A percentile compares a stretch with the other conserved stretches of the same genome.
phyloP scores from a whole-genome alignment of 2,329 filamentous ascomycete species.

The Neonectria neomacrospora region DNA sequence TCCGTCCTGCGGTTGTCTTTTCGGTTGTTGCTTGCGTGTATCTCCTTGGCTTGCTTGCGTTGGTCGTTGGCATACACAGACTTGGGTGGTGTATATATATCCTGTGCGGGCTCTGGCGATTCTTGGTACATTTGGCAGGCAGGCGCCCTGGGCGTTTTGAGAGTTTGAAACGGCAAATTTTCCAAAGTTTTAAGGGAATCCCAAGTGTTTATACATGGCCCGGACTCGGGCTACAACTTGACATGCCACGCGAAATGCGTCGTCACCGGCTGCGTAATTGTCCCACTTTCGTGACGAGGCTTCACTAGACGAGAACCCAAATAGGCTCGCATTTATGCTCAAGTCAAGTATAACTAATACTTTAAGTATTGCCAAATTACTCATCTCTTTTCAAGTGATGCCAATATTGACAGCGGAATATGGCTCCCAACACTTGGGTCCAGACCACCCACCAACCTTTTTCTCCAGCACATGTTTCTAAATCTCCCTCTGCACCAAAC shows the following conservation, averaged over 20 bases:
- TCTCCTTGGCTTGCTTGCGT: conserved; percentile 14
- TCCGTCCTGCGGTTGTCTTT: neutral
- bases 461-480: neutral
- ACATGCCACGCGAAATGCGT: conserved; percentile 18
- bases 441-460: conserved; percentile 1
- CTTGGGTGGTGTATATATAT: conserved; percentile 16
- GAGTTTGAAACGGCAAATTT: conserved; percentile 25
- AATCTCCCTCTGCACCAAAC: neutral
- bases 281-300: conserved; percentile 18
- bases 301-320: neutral
- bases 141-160: conserved; percentile 21
- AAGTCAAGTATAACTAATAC: neutral
- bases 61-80: conserved; percentile 7
- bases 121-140: conserved; percentile 29
- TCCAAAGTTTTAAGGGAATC: conserved; percentile 6
- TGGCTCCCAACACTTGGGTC: neutral
- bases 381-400: conserved; percentile 16
- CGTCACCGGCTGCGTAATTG: conserved; percentile 22
- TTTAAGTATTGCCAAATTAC: conserved; percentile 8
- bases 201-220: conserved; percentile 24
- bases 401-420: conserved; percentile 11
- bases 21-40: conserved; percentile 4
- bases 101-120: conserved; percentile 8
- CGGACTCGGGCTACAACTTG: conserved; percentile 9
- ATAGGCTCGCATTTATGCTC: conserved; percentile 1